Conservation (phyloP, 2,329 filamentous ascomycete species). For the Aspergillus pseudonomiae region DNA sequence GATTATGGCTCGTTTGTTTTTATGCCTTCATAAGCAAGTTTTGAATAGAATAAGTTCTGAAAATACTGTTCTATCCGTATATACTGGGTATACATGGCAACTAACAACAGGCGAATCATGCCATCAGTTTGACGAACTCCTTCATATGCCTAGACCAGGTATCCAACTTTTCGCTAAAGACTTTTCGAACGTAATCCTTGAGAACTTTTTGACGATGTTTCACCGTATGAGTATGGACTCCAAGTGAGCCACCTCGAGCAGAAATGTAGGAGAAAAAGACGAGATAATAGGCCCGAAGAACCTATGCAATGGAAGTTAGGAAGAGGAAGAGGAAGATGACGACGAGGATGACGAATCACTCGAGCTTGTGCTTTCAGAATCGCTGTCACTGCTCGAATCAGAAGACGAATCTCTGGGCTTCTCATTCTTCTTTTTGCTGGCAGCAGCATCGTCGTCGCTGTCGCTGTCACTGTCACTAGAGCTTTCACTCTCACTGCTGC, state of each 20-base stretch:
- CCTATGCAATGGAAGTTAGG: not conserved
- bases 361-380: constrained; percentile 20
- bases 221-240: not conserved
- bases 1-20: not conserved
- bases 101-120: not conserved
- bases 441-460: constrained; percentile 25
- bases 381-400: constrained; percentile 19
- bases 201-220: constrained; percentile 3
- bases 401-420: constrained; percentile 16
- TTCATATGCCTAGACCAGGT: constrained; percentile 15
- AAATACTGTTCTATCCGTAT: constrained; percentile 1
- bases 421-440: constrained; percentile 19
- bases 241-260: not conserved
- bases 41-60: not conserved
- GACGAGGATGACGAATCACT: constrained; percentile 11
- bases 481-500: constrained; percentile 43
- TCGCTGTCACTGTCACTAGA: constrained; percentile 31
- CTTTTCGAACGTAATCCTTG: not conserved
- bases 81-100: constrained; percentile 4
- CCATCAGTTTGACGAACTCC: constrained; percentile 9
- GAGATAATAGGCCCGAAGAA: not conserved
- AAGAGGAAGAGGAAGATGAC: not conserved
- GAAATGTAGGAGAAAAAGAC: not conserved
- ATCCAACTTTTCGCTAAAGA: constrained; percentile 20
- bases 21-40: not conserved